Base-by-base conservation (phyloP, 352 stramenopile genomes). In the Pythium folliculosum region DNA sequence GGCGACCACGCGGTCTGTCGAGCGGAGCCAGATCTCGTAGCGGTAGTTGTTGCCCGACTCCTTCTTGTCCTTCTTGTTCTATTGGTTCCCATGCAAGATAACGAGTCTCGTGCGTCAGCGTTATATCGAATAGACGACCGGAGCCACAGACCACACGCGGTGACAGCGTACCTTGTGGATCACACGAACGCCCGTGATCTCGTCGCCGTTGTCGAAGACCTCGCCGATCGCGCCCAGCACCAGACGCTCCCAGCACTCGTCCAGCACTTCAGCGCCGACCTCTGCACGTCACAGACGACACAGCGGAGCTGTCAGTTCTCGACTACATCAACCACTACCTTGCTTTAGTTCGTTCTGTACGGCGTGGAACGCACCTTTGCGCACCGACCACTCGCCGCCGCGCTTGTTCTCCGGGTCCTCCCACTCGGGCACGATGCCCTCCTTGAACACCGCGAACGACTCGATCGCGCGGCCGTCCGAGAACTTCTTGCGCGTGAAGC, bases 381-480 rank as follows among this genome's bases (percentile, higher is more conserved):
- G 81, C 48, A 93, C 83, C 1, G 82, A 91, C 88, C 88, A 95
- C 63, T 97, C 89, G 69, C 84, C 91, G 35, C 91, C 91, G 21
- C 84, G 81, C 60, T 91, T 92, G 77, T 97, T 97, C 65, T 89
- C 82, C 5, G 81, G 81, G 70, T 97, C 91, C 69, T 97, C 91
- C 90, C 91, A 97, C 70, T 97, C 82, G 23, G 91, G 91, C 27
- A 80, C 73, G 67, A 97, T 96, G 47, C 91, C 91, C 19, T 95
- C 86, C 63, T 95, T 96, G 77, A 97, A 97, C 35, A 97, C 79
- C 21, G 86, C 92, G 63, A 98, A 98, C 61, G 96, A 96, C 75
- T 98, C 94, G 60, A 99, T 87, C 35, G 89, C 90, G 54, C 94
- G 92, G 44, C 59, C 59, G 62, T 95, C 84, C n/a, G 83, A 78